Evolutionary conservation across 805 yeast species (phyloP), one percentile per base, ranked within the genome.

Genomic region (Candida jianshihensis): DNA sequence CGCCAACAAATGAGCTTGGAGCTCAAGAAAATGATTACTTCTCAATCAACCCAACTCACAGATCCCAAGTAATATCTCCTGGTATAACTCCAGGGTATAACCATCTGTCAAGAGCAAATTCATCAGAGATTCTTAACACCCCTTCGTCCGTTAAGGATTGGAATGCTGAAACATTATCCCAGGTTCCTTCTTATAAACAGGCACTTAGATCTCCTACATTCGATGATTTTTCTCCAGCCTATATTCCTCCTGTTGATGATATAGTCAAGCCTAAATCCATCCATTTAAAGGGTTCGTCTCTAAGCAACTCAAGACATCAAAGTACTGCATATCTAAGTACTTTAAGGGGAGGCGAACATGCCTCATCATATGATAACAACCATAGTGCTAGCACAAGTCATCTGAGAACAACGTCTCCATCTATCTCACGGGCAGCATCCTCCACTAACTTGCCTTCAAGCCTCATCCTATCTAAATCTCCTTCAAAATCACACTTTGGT

Each of bases 181-280:
- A 75, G 33, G 96, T 90, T 6, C 97, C 97, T 0, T 78, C 95
- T 0, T 90, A 90, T 58, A 71, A 70, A 7, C 79, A 83, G 22
- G 97, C 97, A 0, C 59, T 88, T 56, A 73, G 72, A 48, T 58
- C 73, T 3, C 78, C 70, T 31, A 62, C 60, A 6, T 59, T 68
- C 10, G 71, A 64, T 16, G 75, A 72, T 35, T 59, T 81, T 19
- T 79, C 96, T 2, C 97, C 97, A 1, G 71, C 73, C 2, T 88
- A 87, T 56, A 47, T 41, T 14, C 53, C 50, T 14, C 43, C 49
- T 17, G 53, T 44, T 18, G 54, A 50, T 27, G 45, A 42, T 19
- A 28, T 50, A 19, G 1, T 47, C 19, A 46, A 46, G 28, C 58
- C 58, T 18, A 52, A 45, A 36, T 40, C 54, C 4, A 43, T 52